Conservation (phyloP, 495 filamentous ascomycete species). For the Penicillium odoratum region DNA sequence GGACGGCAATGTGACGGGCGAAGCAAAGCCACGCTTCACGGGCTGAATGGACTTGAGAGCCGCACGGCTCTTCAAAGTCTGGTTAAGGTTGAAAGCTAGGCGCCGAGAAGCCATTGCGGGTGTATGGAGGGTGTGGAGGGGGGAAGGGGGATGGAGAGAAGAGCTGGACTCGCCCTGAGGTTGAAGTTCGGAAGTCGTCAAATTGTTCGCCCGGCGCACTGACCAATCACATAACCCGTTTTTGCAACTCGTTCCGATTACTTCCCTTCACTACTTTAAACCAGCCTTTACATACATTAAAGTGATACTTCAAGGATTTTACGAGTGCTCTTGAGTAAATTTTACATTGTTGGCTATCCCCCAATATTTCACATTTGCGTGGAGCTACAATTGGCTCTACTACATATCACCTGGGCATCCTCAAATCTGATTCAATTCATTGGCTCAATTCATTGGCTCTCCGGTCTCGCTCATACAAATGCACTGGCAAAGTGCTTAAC, state of each 20-base stretch:
- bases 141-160: slow-evolving; percentile 36
- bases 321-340: neutral
- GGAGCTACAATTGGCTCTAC: neutral
- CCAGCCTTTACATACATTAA: too few relatives aligned
- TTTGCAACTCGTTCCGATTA: slow-evolving; percentile 47
- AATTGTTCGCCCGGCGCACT: slow-evolving; percentile 49
- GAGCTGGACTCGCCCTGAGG: slow-evolving; percentile 47
- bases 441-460: slow-evolving; percentile 20
- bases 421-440: slow-evolving; percentile 17
- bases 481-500: slow-evolving; percentile 51
- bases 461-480: slow-evolving; percentile 25
- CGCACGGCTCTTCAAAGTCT: slow-evolving; percentile 79
- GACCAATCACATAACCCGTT: slow-evolving; percentile 53
- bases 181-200: slow-evolving; percentile 55
- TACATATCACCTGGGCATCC: neutral
- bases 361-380: neutral
- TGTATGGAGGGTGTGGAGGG: slow-evolving; percentile 28
- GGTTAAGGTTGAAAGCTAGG: slow-evolving; percentile 84
- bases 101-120: slow-evolving; percentile 87
- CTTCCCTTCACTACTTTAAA: slow-evolving; percentile 26
- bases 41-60: slow-evolving; percentile 71
- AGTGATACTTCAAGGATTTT: neutral
- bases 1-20: slow-evolving; percentile 68
- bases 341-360: neutral
- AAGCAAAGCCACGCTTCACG: slow-evolving; percentile 80